Evolutionary conservation across 176 grass and related monocot species (phyloP), one percentile per base, ranked within the genome.

Genomic region (Phoenix dactylifera): DNA sequence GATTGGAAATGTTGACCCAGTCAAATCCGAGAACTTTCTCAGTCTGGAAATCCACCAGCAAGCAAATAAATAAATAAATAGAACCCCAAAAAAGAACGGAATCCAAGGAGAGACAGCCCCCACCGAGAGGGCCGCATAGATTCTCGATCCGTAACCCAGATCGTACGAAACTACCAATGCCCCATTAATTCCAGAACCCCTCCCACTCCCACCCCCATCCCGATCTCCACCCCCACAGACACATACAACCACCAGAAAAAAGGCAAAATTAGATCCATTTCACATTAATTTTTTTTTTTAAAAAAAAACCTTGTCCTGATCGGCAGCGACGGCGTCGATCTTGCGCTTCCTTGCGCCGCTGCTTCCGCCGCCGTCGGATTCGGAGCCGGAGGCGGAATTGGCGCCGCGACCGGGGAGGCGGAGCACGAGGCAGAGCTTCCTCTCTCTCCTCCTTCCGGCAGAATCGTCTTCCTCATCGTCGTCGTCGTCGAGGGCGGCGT

Each of bases 341-440:
- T 52, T 62, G 9, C 59, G 26, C 51, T 32, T 25, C 16, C 59
- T 53, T 32, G 22, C 15, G 58, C 73, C 72, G 24, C 24, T 25
- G 3, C 3, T 25, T 25, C 24, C 24, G 57, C 81, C 79, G 10
- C 35, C 35, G 65, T 59, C 72, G 7, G 82, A 86, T 76, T 75
- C 87, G 72, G 75, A 73, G 57, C 69, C 57, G 57, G 67, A 72
- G 54, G 62, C 71, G 35, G 35, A 28, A 16, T 74, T 57, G 17
- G 81, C 69, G 72, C 79, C 22, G 26, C 18, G 28, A 28, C 18
- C 22, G 15, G 59, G 70, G 15, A 63, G 59, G 15, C 70, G 70
- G 19, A 82, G 73, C 28, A 98, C 88, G 61, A 83, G 76, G 15
- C 94, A 81, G 18, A 98, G 76, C 82, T 98, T 98, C 81, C 81